Conservation (phyloP, 1,139 yeast species). For the Nakaseomyces uthaithaninus region DNA sequence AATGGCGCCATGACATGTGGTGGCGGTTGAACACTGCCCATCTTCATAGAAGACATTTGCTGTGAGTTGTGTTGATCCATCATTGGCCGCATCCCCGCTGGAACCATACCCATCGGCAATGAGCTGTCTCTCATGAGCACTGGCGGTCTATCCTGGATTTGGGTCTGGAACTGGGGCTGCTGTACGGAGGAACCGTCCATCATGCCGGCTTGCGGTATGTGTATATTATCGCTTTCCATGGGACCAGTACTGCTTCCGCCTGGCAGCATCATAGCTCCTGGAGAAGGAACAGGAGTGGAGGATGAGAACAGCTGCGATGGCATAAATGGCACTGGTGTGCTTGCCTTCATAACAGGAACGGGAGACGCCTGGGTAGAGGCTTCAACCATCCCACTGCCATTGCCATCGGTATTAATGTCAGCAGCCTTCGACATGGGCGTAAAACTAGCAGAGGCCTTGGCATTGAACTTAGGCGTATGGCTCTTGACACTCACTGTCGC, state of each 20-base stretch:
- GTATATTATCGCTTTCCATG: neutral
- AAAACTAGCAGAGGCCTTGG: constrained; percentile 31
- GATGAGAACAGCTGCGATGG: constrained; percentile 17
- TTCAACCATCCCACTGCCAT: constrained; percentile 2
- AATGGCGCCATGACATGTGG: neutral
- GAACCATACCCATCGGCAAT: constrained; percentile 1
- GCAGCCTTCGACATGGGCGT: constrained; percentile 21
- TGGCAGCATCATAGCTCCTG: neutral
- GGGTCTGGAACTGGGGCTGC: neutral
- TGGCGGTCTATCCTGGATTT: constrained; percentile 4
- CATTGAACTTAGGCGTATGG: constrained; percentile 26
- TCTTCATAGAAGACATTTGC: neutral
- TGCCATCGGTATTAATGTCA: constrained; percentile 2
- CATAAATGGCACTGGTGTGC: constrained; percentile 10
- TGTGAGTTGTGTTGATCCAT: neutral
- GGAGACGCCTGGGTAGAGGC: constrained; percentile 10
- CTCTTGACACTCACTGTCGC: constrained; percentile 9
- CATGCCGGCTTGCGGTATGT: neutral
- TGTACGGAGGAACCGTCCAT: too few relatives aligned
- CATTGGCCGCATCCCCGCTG: constrained; percentile 1
- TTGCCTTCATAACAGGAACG: constrained; percentile 14
- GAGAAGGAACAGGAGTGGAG: constrained; percentile 13
- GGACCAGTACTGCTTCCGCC: neutral
- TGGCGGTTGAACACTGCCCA: neutral
- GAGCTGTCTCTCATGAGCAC: constrained; percentile 5